Evolutionary conservation across 371 early-diverging fungal species (phyloP), one percentile per base, ranked within the genome.

Genomic region (Apophysomyces variabilis): DNA sequence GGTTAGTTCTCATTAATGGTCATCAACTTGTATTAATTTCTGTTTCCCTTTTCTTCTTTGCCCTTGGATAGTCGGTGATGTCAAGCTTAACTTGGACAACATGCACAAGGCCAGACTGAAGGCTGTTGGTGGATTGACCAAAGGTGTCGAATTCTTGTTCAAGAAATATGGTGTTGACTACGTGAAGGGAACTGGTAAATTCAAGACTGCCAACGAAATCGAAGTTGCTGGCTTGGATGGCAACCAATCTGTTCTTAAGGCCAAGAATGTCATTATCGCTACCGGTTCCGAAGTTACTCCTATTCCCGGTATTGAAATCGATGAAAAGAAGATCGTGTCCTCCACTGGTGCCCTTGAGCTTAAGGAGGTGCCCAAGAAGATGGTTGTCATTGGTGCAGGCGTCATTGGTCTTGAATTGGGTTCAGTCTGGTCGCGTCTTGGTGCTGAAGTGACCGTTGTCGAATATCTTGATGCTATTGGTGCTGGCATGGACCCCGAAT

Each of bases 381-480:
- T 99, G 95, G 88, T 97, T 47, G 97, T 99, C 62, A 98, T 99
- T 76, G 99, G 99, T 72, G 99, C 95, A 67, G 99, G 99, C 85
- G 96, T 98, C 68, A 99, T 99, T 83, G 99, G 98, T 66, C 92
- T 98, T 57, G 99, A 99, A 84, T 86, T 97, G 65, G 99, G 99
- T 57, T 98, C 98, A 5, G 99, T 99, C 50, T 99, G 99, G 99
- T 83, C 87, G 67, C 93, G 99, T 62, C 87, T 99, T 45, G 99
- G 99, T 66, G 82, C 97, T 44, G 92, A 97, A 69, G 96, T 96
- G 56, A 97, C 98, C 41, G 96, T 96, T 56, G 96, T 99, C 63
- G 99, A 99, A 79, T 99, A 92, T 85, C 75, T 96, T 73, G 88
- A 85, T 63, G 90, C 95, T 60, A 92, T 99, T 68, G 99, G 99